phyloP scores from a whole-genome alignment of 768 basidiomycete species.

The Amanita molliuscula region DNA sequence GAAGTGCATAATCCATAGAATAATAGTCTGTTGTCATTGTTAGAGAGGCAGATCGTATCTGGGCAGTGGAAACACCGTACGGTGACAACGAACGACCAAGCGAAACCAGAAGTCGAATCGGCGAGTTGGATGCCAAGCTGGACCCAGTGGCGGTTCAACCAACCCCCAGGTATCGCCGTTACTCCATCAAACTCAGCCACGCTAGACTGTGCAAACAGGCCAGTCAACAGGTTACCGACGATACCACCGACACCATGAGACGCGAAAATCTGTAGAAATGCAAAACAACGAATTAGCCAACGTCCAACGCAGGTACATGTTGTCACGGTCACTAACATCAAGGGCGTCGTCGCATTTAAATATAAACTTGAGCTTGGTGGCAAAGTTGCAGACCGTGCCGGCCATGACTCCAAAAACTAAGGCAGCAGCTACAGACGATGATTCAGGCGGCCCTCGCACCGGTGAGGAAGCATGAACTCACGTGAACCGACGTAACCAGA shows the following conservation, averaged over 20 bases:
- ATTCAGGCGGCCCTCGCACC: background rate
- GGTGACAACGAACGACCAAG: slow-evolving; percentile 70
- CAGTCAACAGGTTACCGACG: slow-evolving; percentile 78
- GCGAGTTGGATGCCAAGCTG: slow-evolving; percentile 86
- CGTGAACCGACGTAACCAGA: slow-evolving; percentile 76
- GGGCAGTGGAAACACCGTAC: slow-evolving; percentile 29
- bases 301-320: background rate
- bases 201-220: slow-evolving; percentile 73
- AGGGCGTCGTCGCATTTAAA: slow-evolving; percentile 70
- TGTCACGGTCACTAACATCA: slow-evolving; percentile 39
- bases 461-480: slow-evolving; percentile 19
- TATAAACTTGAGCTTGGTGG: slow-evolving; percentile 89
- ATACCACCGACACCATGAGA: slow-evolving; percentile 73
- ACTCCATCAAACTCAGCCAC: slow-evolving; percentile 76
- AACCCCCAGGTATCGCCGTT: slow-evolving; percentile 64
- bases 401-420: slow-evolving; percentile 81
- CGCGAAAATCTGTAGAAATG: slow-evolving; percentile 68
- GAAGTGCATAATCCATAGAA: slow-evolving; percentile 82
- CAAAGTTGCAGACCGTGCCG: slow-evolving; percentile 83
- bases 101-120: slow-evolving; percentile 53
- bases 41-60: background rate
- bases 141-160: slow-evolving; percentile 73
- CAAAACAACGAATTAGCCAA: background rate
- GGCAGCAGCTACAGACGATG: slow-evolving; percentile 48
- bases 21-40: slow-evolving; percentile 43